Evolutionary conservation across 495 filamentous ascomycete genomes (phyloP).

Genomic region (Trichoderma orchidacearum): DNA sequence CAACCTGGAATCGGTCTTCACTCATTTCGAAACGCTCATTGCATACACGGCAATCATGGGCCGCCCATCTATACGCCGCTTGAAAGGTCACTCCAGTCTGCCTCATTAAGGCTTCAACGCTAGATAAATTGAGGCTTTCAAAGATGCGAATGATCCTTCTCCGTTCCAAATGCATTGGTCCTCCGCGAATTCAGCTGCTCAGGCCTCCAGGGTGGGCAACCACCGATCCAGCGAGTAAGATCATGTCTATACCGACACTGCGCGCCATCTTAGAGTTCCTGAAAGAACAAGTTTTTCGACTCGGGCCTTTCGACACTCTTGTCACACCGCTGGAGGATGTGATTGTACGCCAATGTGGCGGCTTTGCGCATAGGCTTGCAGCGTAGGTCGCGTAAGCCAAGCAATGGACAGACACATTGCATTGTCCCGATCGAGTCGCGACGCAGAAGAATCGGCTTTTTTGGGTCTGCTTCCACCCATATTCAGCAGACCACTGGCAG

Average conservation of each 20-base stretch:
- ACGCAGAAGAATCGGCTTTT: not conserved
- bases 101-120: no score
- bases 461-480: not conserved
- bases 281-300: no score
- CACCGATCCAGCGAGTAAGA: not conserved
- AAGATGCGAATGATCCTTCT: no score
- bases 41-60: no score
- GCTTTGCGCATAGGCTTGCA: not conserved
- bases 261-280: no score
- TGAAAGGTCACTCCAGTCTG: no score
- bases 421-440: not conserved
- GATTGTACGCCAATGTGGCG: not conserved
- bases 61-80: no score
- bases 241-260: no score
- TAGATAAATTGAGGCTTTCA: no score
- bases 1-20: no score
- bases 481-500: not conserved
- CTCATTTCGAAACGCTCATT: no score
- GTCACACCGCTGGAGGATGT: constrained; percentile 1
- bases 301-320: not conserved
- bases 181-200: not conserved
- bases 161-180: not conserved
- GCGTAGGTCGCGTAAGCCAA: not conserved
- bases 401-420: not conserved
- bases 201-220: not conserved